These are phyloP conservation scores for Dryadomyces quercus-mongolicae DNA, from an alignment of 2,329 filamentous ascomycete genomes.

Conservation along the genomic window DNA sequence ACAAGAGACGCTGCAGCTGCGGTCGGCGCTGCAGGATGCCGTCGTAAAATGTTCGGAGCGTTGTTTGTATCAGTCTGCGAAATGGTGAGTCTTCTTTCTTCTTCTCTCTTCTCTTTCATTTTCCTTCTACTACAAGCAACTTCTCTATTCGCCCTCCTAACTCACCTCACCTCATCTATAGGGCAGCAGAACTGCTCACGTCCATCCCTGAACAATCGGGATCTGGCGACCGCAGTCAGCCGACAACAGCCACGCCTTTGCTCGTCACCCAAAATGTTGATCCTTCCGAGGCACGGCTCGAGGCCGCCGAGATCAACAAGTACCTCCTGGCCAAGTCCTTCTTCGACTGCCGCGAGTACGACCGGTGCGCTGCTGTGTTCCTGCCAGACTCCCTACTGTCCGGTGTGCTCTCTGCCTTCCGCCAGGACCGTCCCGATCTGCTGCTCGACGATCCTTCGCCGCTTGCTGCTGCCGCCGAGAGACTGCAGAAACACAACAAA, in stretches of 20 bases:
- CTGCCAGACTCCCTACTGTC: conserved; percentile 69
- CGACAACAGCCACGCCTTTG: conserved; percentile 15
- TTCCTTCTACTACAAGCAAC: conserved; percentile 3
- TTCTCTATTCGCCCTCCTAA: neutral
- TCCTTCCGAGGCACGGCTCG: conserved; percentile 60
- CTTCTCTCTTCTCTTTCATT: conserved; percentile 8
- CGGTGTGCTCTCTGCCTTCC: conserved; percentile 43
- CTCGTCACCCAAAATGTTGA: conserved; percentile 49
- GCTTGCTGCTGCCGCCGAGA: conserved; percentile 6
- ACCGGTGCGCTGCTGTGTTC: conserved; percentile 84
- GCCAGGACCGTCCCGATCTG: conserved; percentile 18
- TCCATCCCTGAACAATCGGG: conserved; percentile 54
- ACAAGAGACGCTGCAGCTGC: conserved; percentile 50
- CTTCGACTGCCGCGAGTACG: conserved; percentile 91
- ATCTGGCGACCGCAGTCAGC: conserved; percentile 33
- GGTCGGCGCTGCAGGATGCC: conserved; percentile 68
- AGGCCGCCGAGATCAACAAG: conserved; percentile 66
- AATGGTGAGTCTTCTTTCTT: conserved; percentile 55
- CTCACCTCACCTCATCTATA: conserved; percentile 25
- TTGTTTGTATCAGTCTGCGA: conserved; percentile 89
- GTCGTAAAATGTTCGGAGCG: conserved; percentile 86
- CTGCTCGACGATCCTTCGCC: conserved; percentile 15
- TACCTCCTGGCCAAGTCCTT: conserved; percentile 88
- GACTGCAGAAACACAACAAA: neutral
- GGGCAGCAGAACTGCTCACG: conserved; percentile 88